Evolutionary conservation across 768 basidiomycete species (phyloP).

Genomic region (Gyrodon lividus): DNA sequence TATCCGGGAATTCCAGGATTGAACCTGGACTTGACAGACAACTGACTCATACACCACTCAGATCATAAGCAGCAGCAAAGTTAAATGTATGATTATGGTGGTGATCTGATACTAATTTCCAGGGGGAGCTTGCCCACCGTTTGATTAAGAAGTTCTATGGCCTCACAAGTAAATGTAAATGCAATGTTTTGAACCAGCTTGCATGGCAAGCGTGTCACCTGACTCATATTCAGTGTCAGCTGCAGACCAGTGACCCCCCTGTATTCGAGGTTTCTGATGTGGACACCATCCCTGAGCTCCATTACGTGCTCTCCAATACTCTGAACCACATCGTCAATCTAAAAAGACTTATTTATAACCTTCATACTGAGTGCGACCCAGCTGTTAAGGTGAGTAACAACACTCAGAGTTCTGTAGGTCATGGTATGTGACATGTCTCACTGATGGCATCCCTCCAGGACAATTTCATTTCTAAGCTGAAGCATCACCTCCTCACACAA

Average conservation of each 20-base stretch:
- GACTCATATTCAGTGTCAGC: neutral
- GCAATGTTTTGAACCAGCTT: neutral
- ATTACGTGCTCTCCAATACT: neutral
- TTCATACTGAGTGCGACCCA: neutral
- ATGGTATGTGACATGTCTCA: no score
- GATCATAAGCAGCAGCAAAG: no score
- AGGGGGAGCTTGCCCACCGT: conserved; percentile 35
- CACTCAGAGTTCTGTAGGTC: no score
- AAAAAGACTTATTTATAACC: neutral
- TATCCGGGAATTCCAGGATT: no score
- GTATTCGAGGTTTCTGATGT: neutral
- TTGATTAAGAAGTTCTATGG: conserved; percentile 26
- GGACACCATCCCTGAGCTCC: neutral
- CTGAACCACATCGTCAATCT: neutral
- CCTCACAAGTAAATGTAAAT: conserved; percentile 24
- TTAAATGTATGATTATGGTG: no score
- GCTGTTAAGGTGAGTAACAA: no score
- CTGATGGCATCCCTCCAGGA: no score
- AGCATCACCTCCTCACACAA: neutral
- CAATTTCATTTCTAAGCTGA: neutral
- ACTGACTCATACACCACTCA: no score
- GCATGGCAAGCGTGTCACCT: neutral
- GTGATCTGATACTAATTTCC: no score
- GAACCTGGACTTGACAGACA: no score
- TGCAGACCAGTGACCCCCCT: no score